Base-by-base conservation (phyloP, 2,329 filamentous ascomycete genomes). In the Fusarium succisae region DNA sequence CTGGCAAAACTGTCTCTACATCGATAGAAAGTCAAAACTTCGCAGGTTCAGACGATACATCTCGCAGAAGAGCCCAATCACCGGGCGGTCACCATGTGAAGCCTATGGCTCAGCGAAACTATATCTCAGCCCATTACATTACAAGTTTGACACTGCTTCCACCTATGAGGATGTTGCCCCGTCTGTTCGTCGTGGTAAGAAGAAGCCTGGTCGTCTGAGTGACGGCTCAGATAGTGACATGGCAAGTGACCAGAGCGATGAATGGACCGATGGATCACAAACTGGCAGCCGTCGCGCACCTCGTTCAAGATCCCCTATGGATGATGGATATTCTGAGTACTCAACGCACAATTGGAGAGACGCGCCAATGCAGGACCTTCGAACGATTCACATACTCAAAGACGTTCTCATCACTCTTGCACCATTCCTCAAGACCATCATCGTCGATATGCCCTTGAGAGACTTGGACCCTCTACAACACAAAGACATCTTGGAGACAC, bases 401-500 rank as follows among this genome's bases (percentile, higher is more conserved):
- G 37, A 66, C 1, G 41, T 77, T 14, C 58, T 76, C 30, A 4
- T 64, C 11, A 43, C 48, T 10, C 28, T 77, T 8, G 69, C 75
- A 1, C 73, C 73, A 3, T 38, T 66, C 1, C 63, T 77, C 20
- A 66, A 63, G 10, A 37, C 20, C 0, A 38, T 77, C 2, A 35
- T 78, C 47, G 72, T 78, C 6, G 72, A 79, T 15, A 77, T 79
- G 66, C 76, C 77, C 1, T 37, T 79, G 6, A 63, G 70, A 5
- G 55, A 35, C 9, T 41, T 77, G 0, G 22, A 37, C 2, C 69
- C 72, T 14, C 14, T 22, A 4, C 5, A 71, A 2, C 58, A 77
- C 1, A 20, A 55, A 1, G 53, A 59, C 12, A 32, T 74, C 5
- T 32, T 65, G 4, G 51, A 55, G 3, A 17, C 71, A 4, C 59